Base-by-base conservation (phyloP, 352 stramenopile species). In the Pythium brassicae region DNA sequence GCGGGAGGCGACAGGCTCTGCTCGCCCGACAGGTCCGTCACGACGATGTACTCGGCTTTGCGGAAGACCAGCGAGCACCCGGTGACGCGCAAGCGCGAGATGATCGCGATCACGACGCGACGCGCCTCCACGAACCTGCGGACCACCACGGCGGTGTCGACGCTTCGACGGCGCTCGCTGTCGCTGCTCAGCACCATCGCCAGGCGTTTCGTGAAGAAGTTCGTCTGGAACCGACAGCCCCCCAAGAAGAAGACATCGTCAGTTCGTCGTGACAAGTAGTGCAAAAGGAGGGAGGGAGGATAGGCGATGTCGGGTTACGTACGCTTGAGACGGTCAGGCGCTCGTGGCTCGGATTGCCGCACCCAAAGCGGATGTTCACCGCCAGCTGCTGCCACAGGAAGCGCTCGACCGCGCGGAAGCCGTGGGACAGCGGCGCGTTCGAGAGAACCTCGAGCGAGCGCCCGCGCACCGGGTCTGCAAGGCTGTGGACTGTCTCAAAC, bases 301-400 rank as follows among this genome's bases (percentile, higher is more conserved):
- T n/a, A n/a, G n/a, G n/a, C n/a, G n/a, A n/a, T n/a, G n/a, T n/a
- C n/a, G n/a, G n/a, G n/a, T n/a, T n/a, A n/a, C n/a, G n/a, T n/a
- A n/a, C n/a, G n/a, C n/a, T n/a, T n/a, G n/a, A n/a, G n/a, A n/a
- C n/a, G n/a, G n/a, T n/a, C n/a, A n/a, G 29, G 1, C 11, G 39
- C 3, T 27, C 11, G 15, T 57, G 27, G n/a, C 17, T n/a, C 2
- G 40, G 12, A 25, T 42, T 43, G 2, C 4, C 9, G 26, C 51
- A 50, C 4, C 34, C 11, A 19, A 49, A n/a, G 12, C 11, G 27
- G 5, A 37, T 1, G n/a, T 37, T 49, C 50, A 32, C n/a, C 1
- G 19, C 6, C 4, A 60, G 26, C 1, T 50, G 46, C 1, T 3
- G n/a, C 44, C 53, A 59, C 14, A 59, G n/a, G 23, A 48, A 54